Base-by-base conservation (phyloP, 2,329 filamentous ascomycete genomes). In the Penicillium sp. region DNA sequence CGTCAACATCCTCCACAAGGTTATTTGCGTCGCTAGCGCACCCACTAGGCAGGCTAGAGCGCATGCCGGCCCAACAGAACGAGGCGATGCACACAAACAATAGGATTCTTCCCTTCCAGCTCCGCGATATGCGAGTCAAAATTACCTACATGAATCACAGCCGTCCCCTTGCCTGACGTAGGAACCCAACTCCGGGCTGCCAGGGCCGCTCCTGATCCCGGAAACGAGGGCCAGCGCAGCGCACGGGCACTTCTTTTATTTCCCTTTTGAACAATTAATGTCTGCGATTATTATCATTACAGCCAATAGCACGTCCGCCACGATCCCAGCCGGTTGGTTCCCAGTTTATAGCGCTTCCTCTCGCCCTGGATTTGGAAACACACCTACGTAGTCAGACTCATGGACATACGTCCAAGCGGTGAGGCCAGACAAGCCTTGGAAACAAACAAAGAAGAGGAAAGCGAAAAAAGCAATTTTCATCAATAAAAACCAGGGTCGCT, bases 61-160 rank as follows among this genome's bases (percentile, higher is more conserved):
- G 56, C 47, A 58, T 58, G 30, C 48, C 56, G 38, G 56, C 56
- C 56, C 56, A 58, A 58, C 56, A 58, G 48, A 58, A 58, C 56
- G 47, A 58, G 56, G 56, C 56, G 35, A 58, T 52, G 56, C 35
- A 44, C 17, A 23, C 46, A 29, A 38, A 59, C 57, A 54, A 59
- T 53, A 15, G 19, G 19, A 54, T 59, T 59, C 23, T 52, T 47
- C 41, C n/a, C 45, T 29, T 29, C 23, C 35, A 52, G 30, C 44
- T 55, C 58, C 51, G 51, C 51, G 51, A 55, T 45, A 60, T 60
- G 58, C 58, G 51, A 60, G 58, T 60, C 58, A 60, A 60, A 35
- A 41, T 54, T 44, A 17, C 31, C 15, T 55, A 60, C 58, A 59
- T 59, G 49, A 23, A 58, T 50, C 56, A 35, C 56, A 23, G n/a